Conservation (phyloP, 805 yeast genomes). For the Yamadazyma sp. region DNA sequence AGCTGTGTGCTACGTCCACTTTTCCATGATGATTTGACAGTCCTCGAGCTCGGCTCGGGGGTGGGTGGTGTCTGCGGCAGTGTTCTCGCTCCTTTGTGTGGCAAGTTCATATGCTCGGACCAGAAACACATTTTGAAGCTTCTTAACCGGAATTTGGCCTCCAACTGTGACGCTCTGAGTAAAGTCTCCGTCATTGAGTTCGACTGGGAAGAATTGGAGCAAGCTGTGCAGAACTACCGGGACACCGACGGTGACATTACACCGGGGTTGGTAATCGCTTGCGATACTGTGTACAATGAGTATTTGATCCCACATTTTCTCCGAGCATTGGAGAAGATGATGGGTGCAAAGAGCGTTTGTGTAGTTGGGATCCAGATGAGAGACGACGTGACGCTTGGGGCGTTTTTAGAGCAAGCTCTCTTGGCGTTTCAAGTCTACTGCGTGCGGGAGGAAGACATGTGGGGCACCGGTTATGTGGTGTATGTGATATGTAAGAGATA, state of each 20-base stretch:
- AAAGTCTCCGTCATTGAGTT: slow-evolving; percentile 48
- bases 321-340: slow-evolving; percentile 36
- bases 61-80: slow-evolving; percentile 51
- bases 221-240: slow-evolving; percentile 28
- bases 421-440: slow-evolving; percentile 34
- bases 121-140: slow-evolving; percentile 55
- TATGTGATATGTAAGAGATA: no score
- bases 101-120: slow-evolving; percentile 54
- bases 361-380: slow-evolving; percentile 54
- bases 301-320: slow-evolving; percentile 53
- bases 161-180: slow-evolving; percentile 28
- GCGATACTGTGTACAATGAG: slow-evolving; percentile 68
- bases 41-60: slow-evolving; percentile 66
- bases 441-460: slow-evolving; percentile 32
- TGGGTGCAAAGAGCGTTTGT: slow-evolving; percentile 37
- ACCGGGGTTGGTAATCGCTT: slow-evolving; percentile 55
- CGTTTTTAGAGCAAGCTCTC: slow-evolving; percentile 39
- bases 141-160: slow-evolving; percentile 44
- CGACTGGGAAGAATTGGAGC: slow-evolving; percentile 59
- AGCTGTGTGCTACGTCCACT: slow-evolving; percentile 26
- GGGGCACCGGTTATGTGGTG: slow-evolving; percentile 45
- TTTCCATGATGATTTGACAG: slow-evolving; percentile 15
- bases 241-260: slow-evolving; percentile 8
- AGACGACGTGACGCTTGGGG: slow-evolving; percentile 49
- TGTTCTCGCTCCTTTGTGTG: slow-evolving; percentile 32